Conservation (phyloP, 2,329 filamentous ascomycete species). For the Cordyceps cateniannulata region DNA sequence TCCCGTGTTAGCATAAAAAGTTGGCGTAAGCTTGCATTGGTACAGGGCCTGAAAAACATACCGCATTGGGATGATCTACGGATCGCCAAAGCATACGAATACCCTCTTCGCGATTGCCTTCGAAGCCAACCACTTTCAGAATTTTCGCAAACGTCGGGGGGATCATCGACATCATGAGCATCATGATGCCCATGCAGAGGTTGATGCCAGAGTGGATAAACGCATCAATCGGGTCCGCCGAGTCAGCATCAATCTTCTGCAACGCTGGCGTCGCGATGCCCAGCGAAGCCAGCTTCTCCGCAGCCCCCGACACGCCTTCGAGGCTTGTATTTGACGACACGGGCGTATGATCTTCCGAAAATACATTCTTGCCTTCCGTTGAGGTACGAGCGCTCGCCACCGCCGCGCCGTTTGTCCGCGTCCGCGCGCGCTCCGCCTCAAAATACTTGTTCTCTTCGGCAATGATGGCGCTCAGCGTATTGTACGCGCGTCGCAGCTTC, state of each 20-base stretch:
- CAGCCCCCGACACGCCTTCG: conserved; percentile 35
- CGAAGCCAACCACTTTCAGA: conserved; percentile 83
- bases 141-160: conserved; percentile 86
- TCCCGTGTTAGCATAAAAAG: not conserved
- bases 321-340: not conserved
- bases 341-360: conserved; percentile 19
- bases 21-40: too few relatives aligned
- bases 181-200: conserved; percentile 81
- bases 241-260: conserved; percentile 9
- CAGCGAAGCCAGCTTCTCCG: conserved; percentile 27
- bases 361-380: conserved; percentile 21
- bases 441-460: conserved; percentile 53
- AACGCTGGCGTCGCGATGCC: conserved; percentile 3
- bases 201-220: conserved; percentile 87
- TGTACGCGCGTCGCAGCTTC: conserved; percentile 81
- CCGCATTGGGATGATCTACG: conserved; percentile 73
- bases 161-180: conserved; percentile 85
- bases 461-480: conserved; percentile 73
- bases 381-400: not conserved
- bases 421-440: conserved; percentile 29
- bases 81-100: conserved; percentile 86
- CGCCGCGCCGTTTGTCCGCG: conserved; percentile 18
- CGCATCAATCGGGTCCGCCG: conserved; percentile 62
- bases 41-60: too few relatives aligned
- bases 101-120: conserved; percentile 77